phyloP scores from a whole-genome alignment of 179 eudicot genomes.

The Spinacia oleracea region DNA sequence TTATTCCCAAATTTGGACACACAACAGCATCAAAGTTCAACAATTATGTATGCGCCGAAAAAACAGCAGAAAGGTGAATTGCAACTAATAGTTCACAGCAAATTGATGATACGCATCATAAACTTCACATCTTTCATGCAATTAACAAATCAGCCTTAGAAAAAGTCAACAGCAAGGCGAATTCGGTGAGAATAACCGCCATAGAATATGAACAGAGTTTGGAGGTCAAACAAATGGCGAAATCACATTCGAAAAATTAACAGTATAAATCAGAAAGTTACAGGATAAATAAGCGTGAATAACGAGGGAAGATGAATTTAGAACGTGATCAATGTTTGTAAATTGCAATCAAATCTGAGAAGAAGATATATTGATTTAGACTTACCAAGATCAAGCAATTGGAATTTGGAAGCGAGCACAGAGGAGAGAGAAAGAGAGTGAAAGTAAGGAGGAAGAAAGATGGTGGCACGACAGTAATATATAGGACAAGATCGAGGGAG shows the following conservation, averaged over 20 bases:
- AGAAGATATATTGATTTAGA: background rate
- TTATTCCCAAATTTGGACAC: background rate
- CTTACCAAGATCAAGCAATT: background rate
- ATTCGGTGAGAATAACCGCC: too few species aligned
- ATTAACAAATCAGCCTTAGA: background rate
- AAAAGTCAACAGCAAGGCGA: too few species aligned
- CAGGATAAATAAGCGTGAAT: background rate
- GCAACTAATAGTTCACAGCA: background rate
- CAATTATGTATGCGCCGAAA: background rate
- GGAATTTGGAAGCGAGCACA: background rate
- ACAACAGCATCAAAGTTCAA: background rate
- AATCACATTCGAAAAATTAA: too few species aligned
- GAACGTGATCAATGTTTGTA: background rate
- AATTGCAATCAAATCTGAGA: background rate
- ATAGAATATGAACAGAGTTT: too few species aligned
- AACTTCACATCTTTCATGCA: background rate
- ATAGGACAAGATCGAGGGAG: background rate
- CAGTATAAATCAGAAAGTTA: background rate
- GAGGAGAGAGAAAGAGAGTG: background rate
- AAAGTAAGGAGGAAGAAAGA: background rate
- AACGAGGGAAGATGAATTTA: background rate
- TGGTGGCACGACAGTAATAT: background rate
- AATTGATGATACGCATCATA: background rate
- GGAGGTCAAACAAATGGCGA: too few species aligned
- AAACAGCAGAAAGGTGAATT: background rate